These are phyloP conservation scores for Rehmannia glutinosa DNA, from an alignment of 257 asterid species.

Conservation along the genomic window DNA sequence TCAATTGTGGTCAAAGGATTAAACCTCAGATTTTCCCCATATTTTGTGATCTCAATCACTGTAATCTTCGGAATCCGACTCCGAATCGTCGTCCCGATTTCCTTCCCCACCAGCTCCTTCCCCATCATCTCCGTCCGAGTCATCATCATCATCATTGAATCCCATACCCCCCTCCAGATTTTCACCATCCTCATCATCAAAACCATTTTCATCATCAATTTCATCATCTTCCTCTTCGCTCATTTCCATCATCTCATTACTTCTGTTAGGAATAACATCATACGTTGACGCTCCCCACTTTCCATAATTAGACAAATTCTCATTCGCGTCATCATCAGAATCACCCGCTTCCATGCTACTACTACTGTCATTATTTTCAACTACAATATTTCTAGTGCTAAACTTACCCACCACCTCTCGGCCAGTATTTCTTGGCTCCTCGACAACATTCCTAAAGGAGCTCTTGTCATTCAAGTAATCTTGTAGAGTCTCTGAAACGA, in stretches of 20 bases:
- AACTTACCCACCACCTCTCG: slow-evolving; percentile 22
- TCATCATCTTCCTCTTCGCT: slow-evolving; percentile 60
- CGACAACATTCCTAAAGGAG: slow-evolving; percentile 24
- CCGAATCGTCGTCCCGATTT: slow-evolving; percentile 40
- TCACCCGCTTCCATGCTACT: slow-evolving; percentile 54
- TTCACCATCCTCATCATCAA: slow-evolving; percentile 24
- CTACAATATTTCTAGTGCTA: slow-evolving; percentile 22
- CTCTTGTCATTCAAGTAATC: slow-evolving; percentile 28
- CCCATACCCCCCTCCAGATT: not conserved
- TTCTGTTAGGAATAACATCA: slow-evolving; percentile 19
- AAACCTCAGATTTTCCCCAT: not conserved
- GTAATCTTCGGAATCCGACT: slow-evolving; percentile 66
- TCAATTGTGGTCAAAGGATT: not conserved
- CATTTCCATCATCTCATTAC: slow-evolving; percentile 48
- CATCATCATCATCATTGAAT: not conserved
- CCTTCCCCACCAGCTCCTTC: slow-evolving; percentile 8
- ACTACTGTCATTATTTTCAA: slow-evolving; percentile 39
- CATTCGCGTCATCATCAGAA: slow-evolving; percentile 40
- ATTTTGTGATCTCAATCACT: slow-evolving; percentile 48
- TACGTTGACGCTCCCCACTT: slow-evolving; percentile 42
- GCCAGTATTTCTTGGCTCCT: slow-evolving; percentile 26
- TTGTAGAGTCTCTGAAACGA: slow-evolving; percentile 28
- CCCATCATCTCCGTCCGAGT: not conserved
- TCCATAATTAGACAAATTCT: slow-evolving; percentile 23
- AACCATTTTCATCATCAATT: slow-evolving; percentile 28